Evolutionary conservation across 495 filamentous ascomycete genomes (phyloP).

Genomic region (Tirmania nivea): DNA sequence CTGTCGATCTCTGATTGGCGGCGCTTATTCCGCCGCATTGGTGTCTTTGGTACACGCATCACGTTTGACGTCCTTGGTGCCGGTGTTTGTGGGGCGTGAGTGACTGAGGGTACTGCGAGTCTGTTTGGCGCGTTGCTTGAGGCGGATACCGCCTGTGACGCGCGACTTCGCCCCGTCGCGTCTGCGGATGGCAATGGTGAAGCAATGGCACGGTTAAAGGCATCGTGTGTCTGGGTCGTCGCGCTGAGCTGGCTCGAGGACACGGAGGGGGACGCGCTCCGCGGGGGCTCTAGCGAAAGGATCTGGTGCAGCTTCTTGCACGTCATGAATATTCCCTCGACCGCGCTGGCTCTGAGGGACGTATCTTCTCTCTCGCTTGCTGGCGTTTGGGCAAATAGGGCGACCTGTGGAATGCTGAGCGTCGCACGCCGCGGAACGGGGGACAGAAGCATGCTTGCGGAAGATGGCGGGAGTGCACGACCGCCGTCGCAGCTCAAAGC

Average conservation of each 20-base stretch:
- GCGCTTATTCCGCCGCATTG: neutral
- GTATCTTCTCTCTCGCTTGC: conserved; percentile 1
- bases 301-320: conserved; percentile 18
- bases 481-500: conserved; percentile 18
- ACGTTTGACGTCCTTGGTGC: neutral
- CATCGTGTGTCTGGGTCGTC: neutral
- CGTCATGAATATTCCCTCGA: conserved; percentile 14
- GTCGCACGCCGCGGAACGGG: conserved; percentile 10
- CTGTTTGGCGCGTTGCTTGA: conserved; percentile 9
- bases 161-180: conserved; percentile 11
- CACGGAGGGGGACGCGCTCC: conserved; percentile 7
- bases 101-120: conserved; percentile 1
- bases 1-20: neutral
- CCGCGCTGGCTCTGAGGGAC: conserved; percentile 8
- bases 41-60: neutral
- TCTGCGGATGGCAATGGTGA: conserved; percentile 1
- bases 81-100: neutral
- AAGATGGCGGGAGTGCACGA: conserved; percentile 2
- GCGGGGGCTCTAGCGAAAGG: conserved; percentile 8
- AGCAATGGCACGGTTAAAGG: neutral
- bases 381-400: conserved; percentile 15
- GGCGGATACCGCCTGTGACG: conserved; percentile 1
- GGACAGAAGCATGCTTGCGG: conserved; percentile 2
- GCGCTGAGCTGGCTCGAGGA: neutral
- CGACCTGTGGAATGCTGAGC: conserved; percentile 6